Base-by-base conservation (phyloP, 2,329 filamentous ascomycete species). In the Passalora sequoiae region DNA sequence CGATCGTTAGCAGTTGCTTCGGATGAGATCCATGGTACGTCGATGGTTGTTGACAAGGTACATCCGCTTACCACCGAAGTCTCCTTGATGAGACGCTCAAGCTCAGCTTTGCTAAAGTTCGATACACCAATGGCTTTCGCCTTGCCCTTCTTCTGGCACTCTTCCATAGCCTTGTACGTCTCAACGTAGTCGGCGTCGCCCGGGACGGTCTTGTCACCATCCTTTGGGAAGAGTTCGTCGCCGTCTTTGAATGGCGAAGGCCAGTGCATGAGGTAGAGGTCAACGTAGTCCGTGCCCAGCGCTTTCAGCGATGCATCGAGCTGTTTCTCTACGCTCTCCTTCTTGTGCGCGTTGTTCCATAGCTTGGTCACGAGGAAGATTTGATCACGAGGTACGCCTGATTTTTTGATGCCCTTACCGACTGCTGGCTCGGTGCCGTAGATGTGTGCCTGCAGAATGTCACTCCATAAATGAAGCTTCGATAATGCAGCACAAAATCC, bases 191-290 rank as follows among this genome's bases (percentile, higher is more conserved):
- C 73, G 37, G 68, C 64, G 25, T 71, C 60, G 12, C 66, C 70
- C 1, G 66, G 55, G n/a, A 63, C 52, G 3, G 62, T 58, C 15
- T 59, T 58, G 20, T 68, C 69, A 40, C 70, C 56, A 17, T 66
- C 56, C 48, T 71, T 72, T 3, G 75, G 74, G 38, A 75, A 68
- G 29, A 67, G 49, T 4, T 70, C 64, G 16, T 67, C 63, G n/a
- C 72, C 69, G 17, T 69, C 65, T 35, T 70, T 69, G 59, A 76
- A 79, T 1, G 77, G 67, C 7, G 71, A 69, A 0, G 77, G 77
- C 73, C 75, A 86, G 65, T 85, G 81, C 60, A 88, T 84, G 45
- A 86, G 70, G 62, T 77, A 84, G 8, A 86, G 69, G 60, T 86
- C 82, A 44, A 86, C 69, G 60, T 86, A 85, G 46, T 81, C 80